Base-by-base conservation (phyloP, 225 moss, liverwort and hornwort genomes). In the Bryum argenteum region DNA sequence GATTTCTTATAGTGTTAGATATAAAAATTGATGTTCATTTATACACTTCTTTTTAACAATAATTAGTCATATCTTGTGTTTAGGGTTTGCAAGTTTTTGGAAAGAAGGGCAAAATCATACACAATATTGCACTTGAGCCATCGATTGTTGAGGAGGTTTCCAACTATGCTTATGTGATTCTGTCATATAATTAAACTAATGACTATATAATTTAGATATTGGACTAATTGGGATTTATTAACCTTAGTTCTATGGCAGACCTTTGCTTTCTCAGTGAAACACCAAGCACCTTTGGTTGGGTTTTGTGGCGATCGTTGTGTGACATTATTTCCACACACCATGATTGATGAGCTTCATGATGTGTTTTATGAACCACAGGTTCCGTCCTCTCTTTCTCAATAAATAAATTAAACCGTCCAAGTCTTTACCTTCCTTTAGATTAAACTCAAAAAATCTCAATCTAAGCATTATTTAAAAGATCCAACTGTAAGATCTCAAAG, bases 1-100 rank as follows among this genome's bases (percentile, higher is more conserved):
- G n/a, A n/a, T n/a, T n/a, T n/a, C n/a, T n/a, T n/a, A n/a, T n/a
- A n/a, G n/a, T n/a, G n/a, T n/a, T n/a, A n/a, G n/a, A n/a, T n/a
- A n/a, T n/a, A n/a, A n/a, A n/a, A n/a, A n/a, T n/a, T n/a, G n/a
- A n/a, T n/a, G n/a, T n/a, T n/a, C n/a, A n/a, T n/a, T n/a, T n/a
- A n/a, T n/a, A n/a, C n/a, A n/a, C n/a, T n/a, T n/a, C n/a, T n/a
- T n/a, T n/a, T n/a, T n/a, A n/a, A n/a, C n/a, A n/a, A n/a, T n/a
- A n/a, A n/a, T n/a, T 33, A 33, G 33, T 4, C 33, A n/a, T n/a
- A n/a, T 33, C 33, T 33, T 6, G 33, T 33, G 33, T 33, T 52
- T 61, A 95, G 86, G 95, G 88, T 42, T 84, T 95, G 57, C 95
- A 92, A 88, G 89, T 91, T 5, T 91, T 77, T 70, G 86, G 95